phyloP scores from a whole-genome alignment of 2,329 filamentous ascomycete species.

The Shiraia sp. region DNA sequence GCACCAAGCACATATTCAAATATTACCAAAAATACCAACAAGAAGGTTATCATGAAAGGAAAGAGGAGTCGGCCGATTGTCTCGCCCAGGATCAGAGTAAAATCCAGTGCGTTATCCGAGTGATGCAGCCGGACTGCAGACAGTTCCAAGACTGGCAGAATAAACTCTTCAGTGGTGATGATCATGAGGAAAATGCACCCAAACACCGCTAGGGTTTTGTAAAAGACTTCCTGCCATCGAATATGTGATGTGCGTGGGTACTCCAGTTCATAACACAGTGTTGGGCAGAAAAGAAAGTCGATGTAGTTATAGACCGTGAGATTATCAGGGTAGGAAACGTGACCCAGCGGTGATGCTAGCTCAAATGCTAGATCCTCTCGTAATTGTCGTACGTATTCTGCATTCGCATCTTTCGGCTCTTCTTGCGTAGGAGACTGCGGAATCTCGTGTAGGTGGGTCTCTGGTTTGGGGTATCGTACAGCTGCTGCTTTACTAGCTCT shows the following conservation, averaged over 20 bases:
- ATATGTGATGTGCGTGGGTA: conserved; percentile 81
- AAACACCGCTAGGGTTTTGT: conserved; percentile 87
- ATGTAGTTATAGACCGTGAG: conserved; percentile 79
- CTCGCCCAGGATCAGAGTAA: conserved; percentile 79
- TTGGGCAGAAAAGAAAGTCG: conserved; percentile 90
- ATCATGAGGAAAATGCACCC: conserved; percentile 96
- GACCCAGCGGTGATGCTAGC: conserved; percentile 86
- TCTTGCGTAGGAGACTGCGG: conserved; percentile 49
- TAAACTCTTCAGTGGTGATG: conserved; percentile 90
- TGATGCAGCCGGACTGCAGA: conserved; percentile 61
- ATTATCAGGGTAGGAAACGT: conserved; percentile 87
- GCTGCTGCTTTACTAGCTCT: conserved; percentile 69
- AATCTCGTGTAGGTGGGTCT: conserved; percentile 58
- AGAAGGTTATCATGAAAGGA: conserved; percentile 94
- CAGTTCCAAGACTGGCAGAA: conserved; percentile 83
- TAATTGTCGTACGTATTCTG: conserved; percentile 62
- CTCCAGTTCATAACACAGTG: conserved; percentile 95
- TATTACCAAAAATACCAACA: conserved; percentile 96
- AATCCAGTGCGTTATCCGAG: conserved; percentile 62
- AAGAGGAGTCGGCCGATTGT: conserved; percentile 90
- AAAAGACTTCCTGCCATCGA: conserved; percentile 78
- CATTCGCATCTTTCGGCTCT: conserved; percentile 46
- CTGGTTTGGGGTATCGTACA: conserved; percentile 68
- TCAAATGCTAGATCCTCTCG: conserved; percentile 88
- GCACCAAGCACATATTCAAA: conserved; percentile 96